Base-by-base conservation (phyloP, 2,329 filamentous ascomycete species). In the Fonsecaea erecta region DNA sequence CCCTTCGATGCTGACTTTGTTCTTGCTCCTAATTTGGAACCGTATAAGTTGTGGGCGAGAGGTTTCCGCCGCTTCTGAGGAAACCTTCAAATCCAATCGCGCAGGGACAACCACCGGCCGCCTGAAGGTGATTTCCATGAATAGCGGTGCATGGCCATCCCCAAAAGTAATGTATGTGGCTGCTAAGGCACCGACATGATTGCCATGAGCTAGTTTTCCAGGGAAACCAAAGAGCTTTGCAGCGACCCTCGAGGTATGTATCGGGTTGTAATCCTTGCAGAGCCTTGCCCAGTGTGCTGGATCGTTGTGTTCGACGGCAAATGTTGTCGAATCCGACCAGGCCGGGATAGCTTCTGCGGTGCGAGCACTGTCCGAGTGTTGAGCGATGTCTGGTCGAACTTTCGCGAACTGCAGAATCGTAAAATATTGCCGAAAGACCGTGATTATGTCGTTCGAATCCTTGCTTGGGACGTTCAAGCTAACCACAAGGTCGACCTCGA, bases 191-290 rank as follows among this genome's bases (percentile, higher is more conserved):
- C 58, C 62, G 21, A 66, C 32, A 37, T 69, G 65, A 51, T 69
- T 69, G 5, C 67, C 65, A 56, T 69, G 65, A n/a, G 63, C 65
- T 8, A 69, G 43, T n/a, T 54, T 63, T 16, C 57, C 54, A 14
- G 40, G 58, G 54, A 69, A 68, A 1, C 65, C 65, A 53, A 69
- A 63, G 12, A 63, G 12, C 18, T 59, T 64, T 21, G 64, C 67
- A 14, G 67, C 64, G 9, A 67, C 35, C 1, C 28, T 43, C 16
- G 67, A 69, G 12, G 52, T 67, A 52, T 69, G 67, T 40, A 69
- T 69, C 12, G 59, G 62, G 40, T 69, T 69, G 62, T 67, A 69
- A 51, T 69, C 67, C 52, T 69, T 69, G 59, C 67, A 65, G 8
- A 69, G 37, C 26, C 54, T 56, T 35, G 67, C 64, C 67, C 64